Evolutionary conservation across 2,329 filamentous ascomycete species (phyloP).

Genomic region (Kalmusia sp.): DNA sequence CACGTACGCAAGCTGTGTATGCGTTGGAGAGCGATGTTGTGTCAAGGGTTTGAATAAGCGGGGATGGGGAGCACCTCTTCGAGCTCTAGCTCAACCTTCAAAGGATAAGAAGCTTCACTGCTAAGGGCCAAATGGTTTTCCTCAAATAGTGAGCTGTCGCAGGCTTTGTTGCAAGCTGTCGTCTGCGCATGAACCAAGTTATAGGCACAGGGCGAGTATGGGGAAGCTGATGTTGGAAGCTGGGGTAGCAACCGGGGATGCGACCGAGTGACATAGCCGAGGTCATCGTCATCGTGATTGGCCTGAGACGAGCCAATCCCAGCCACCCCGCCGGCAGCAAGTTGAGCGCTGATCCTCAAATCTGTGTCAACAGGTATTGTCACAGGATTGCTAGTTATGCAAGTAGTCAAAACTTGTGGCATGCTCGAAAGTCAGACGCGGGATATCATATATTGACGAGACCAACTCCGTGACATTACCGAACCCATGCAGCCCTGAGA

Average conservation of each 20-base stretch:
- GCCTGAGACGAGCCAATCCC: neutral
- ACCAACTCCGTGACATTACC: slow-evolving; percentile 43
- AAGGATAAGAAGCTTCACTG: too few relatives aligned
- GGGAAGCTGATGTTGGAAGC: neutral
- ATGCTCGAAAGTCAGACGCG: slow-evolving; percentile 4
- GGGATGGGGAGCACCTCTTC: slow-evolving; percentile 3
- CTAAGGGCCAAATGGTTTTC: too few relatives aligned
- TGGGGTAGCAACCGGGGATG: slow-evolving; percentile 22
- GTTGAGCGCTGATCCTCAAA: too few relatives aligned
- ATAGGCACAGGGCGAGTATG: neutral
- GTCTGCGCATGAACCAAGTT: neutral
- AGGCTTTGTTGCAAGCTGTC: neutral
- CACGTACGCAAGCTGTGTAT: neutral
- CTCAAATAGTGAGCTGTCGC: neutral
- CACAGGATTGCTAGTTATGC: too few relatives aligned
- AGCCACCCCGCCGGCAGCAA: neutral
- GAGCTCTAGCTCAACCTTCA: neutral
- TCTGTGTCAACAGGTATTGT: too few relatives aligned
- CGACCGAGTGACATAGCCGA: slow-evolving; percentile 33
- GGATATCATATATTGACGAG: slow-evolving; percentile 33
- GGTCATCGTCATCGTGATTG: slow-evolving; percentile 24
- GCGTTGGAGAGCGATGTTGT: neutral
- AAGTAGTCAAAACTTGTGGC: neutral
- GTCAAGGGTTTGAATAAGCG: neutral
- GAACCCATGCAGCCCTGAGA: slow-evolving; percentile 41